Evolutionary conservation across 805 yeast species (phyloP), one percentile per base, ranked within the genome.

Genomic region (Metschnikowia peoriensis): DNA sequence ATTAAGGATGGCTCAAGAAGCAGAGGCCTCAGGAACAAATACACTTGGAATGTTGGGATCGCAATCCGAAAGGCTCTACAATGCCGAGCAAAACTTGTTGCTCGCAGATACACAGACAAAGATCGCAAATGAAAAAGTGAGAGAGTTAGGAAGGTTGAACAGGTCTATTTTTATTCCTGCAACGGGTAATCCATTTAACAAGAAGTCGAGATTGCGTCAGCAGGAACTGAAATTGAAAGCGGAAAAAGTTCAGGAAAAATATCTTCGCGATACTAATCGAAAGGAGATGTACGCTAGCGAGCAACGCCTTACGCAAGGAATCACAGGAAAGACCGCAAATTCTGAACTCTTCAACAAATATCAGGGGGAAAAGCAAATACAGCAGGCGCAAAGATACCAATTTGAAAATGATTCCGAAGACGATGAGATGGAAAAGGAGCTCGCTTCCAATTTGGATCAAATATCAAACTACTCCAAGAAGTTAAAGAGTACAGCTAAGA

Each of bases 381-480:
- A 75, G 15, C 84, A 83, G 38, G 87, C 96, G 1, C 73, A 81
- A 52, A 73, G 83, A 58, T 91, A 86, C 69, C 89, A 88, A 62
- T 88, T 89, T 61, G 97, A 90, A 65, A 88, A 87, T 46, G 97
- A 93, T 69, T 84, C 84, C 46, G 97, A 93, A 66, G 98, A 94
- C 68, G 96, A 91, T 62, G 94, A 85, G 60, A 82, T 90, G 82
- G 98, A 93, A 66, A 81, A 86, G 56, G 97, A 92, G 68, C 82
- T 91, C 60, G 92, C 91, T 49, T 72, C 80, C 57, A 94, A 94
- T 63, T 74, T 93, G 68, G 92, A 88, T 61, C 89, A 86, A 66
- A 87, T 94, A 46, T 79, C 81, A 11, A 78, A 77, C 40, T 81
- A 86, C 53, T 82, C 96, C 34, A 78, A 78, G 50, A 83, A 91